These are phyloP conservation scores for Trametes hirsuta DNA, from an alignment of 1,284 basidiomycete species.

Conservation along the genomic window DNA sequence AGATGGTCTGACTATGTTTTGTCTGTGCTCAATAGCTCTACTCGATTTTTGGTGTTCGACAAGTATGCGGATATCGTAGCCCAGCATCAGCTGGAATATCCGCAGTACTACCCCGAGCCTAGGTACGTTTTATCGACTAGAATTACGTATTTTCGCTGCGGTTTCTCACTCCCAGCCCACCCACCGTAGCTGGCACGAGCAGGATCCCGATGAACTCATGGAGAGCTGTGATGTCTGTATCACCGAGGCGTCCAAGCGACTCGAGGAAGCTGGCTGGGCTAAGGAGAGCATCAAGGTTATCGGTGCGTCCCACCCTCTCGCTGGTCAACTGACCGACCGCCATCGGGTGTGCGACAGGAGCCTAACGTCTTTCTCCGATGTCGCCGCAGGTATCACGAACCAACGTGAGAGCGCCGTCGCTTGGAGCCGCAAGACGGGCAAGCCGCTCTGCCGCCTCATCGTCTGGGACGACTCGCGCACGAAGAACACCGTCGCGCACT, in stretches of 20 bases:
- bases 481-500: conserved; percentile 80
- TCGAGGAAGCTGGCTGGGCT: conserved; percentile 78
- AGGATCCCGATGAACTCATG: conserved; percentile 87
- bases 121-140: conserved; percentile 54
- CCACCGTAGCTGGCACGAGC: conserved; percentile 88
- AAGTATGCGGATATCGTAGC: conserved; percentile 86
- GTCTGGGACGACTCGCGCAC: conserved; percentile 98
- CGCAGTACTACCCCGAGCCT: conserved; percentile 89
- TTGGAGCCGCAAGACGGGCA: conserved; percentile 91
- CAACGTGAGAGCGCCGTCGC: conserved; percentile 96
- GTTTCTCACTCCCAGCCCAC: background rate
- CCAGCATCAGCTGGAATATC: conserved; percentile 88
- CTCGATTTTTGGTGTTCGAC: conserved; percentile 95
- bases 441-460: conserved; percentile 87
- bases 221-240: conserved; percentile 82
- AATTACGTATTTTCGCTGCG: conserved; percentile 4
- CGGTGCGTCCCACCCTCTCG: conserved; percentile 53
- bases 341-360: conserved; percentile 5
- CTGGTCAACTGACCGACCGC: conserved; percentile 19
- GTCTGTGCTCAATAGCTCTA: conserved; percentile 60
- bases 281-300: conserved; percentile 89
- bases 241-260: conserved; percentile 67
- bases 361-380: conserved; percentile 5
- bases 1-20: background rate
- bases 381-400: conserved; percentile 86